A percentile compares a stretch with the other conserved stretches of the same genome.
Evolutionary conservation across 1,284 basidiomycete genomes (phyloP).

Genomic region (Malassezia arunalokei): DNA sequence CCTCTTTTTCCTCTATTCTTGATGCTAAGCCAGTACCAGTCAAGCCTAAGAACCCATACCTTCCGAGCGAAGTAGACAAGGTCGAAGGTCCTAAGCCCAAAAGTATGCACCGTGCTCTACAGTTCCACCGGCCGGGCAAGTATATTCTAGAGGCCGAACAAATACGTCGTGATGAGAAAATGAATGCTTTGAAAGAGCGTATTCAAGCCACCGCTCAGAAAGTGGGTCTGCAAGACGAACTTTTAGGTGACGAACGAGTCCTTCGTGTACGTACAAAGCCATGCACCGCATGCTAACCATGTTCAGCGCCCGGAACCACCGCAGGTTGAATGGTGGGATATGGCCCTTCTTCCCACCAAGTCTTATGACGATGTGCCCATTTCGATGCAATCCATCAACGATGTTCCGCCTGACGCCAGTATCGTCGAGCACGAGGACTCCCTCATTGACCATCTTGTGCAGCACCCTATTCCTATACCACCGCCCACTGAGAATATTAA

Average conservation of each 20-base stretch:
- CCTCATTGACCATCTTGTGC: conserved; percentile 79
- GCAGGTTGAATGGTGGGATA: conserved; percentile 94
- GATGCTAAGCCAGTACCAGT: not conserved
- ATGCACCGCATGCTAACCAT: not conserved
- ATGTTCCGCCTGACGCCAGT: conserved; percentile 50
- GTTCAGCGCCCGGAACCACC: conserved; percentile 68
- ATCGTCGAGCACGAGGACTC: conserved; percentile 50
- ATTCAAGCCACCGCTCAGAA: conserved; percentile 84
- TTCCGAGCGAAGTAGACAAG: conserved; percentile 7
- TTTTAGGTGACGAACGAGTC: conserved; percentile 73
- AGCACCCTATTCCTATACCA: conserved; percentile 93
- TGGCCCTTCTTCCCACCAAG: conserved; percentile 64
- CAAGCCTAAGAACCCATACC: conserved; percentile 27
- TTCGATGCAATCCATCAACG: conserved; percentile 49
- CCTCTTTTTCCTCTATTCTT: not conserved
- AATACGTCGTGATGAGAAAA: conserved; percentile 51
- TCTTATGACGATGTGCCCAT: conserved; percentile 58
- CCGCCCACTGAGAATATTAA: conserved; percentile 74
- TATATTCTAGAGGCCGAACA: conserved; percentile 39
- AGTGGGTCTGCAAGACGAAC: conserved; percentile 81
- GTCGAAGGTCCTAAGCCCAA: conserved; percentile 18
- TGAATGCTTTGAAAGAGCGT: conserved; percentile 80
- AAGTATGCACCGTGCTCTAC: conserved; percentile 32
- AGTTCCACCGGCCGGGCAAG: conserved; percentile 38
- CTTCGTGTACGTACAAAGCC: conserved; percentile 2